Percentiles rank a stretch among this genome's conserved stretches.
phyloP scores from a whole-genome alignment of 1,284 basidiomycete genomes.

The Veloboletus limbatus region DNA sequence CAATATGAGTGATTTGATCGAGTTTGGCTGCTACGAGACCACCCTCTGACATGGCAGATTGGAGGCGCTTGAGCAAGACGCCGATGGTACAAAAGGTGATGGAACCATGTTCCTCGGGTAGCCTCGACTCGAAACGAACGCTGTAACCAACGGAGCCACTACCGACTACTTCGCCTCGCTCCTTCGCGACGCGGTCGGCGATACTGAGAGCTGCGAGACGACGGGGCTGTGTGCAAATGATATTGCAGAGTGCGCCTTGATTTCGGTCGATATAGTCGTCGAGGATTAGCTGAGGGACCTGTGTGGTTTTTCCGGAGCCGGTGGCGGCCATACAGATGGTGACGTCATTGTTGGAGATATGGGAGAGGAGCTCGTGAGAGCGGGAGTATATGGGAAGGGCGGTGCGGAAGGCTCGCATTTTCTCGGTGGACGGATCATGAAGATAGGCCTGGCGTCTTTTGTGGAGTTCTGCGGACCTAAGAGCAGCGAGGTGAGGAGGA shows the following conservation, averaged over 20 bases:
- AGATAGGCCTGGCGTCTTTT: conserved; percentile 63
- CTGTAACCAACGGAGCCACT: conserved; percentile 82
- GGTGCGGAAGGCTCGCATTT: conserved; percentile 67
- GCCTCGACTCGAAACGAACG: conserved; percentile 86
- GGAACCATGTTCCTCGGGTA: conserved; percentile 80
- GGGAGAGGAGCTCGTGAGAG: conserved; percentile 63
- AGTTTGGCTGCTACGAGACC: conserved; percentile 43
- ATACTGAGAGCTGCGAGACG: conserved; percentile 92
- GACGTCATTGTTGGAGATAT: conserved; percentile 80
- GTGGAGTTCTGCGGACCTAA: conserved; percentile 63
- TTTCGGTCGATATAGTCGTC: conserved; percentile 81
- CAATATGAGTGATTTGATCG: conserved; percentile 86
- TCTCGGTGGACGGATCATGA: conserved; percentile 56
- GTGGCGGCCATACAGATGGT: conserved; percentile 95
- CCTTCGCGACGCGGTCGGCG: conserved; percentile 89
- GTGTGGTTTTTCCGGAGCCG: conserved; percentile 95
- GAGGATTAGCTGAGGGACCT: conserved; percentile 90
- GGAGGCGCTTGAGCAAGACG: conserved; percentile 86
- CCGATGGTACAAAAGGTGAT: conserved; percentile 96
- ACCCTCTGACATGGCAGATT: conserved; percentile 63
- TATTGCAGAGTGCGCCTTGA: conserved; percentile 84
- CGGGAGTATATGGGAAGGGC: conserved; percentile 74
- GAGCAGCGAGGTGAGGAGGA: conserved; percentile 13
- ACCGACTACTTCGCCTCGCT: conserved; percentile 79
- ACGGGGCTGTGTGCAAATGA: conserved; percentile 92